Evolutionary conservation across 2,329 filamentous ascomycete genomes (phyloP), one percentile per base, ranked within the genome.

Genomic region (Juglanconis sp.): DNA sequence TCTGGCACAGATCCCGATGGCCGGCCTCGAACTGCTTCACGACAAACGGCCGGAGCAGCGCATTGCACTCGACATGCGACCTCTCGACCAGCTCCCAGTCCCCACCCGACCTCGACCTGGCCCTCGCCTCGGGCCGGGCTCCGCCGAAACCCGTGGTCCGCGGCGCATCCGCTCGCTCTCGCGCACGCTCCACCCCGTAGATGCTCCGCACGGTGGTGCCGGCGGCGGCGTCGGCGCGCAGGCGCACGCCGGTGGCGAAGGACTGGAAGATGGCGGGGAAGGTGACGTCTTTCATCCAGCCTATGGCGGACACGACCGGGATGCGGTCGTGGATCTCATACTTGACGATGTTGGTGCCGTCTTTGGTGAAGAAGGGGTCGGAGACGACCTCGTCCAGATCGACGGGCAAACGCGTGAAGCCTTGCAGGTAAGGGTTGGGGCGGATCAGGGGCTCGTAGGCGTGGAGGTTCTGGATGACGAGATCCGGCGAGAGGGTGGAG

Each of bases 181-280:
- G 56, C 54, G 9, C 53, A 58, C 32, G 65, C 55, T 65, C 57
- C 2, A 74, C 70, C 58, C 71, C 69, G 64, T 74, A 75, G 30
- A 69, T 69, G 60, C 72, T 75, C 70, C 78, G 74, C 56, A 81
- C 73, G 15, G 71, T 69, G 30, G 80, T 77, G 42, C 77, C 77
- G 31, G 70, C 77, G 3, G 73, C 70, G 4, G 78, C 77, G 46
- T 76, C 70, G 53, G 76, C 78, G 44, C 78, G 71, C 56, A 74
- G 74, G n/a, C 78, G 73, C 35, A 78, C 68, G 52, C 78, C 78
- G 40, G 71, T 67, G 30, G 70, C 69, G 36, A 76, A 72, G 61
- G 68, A 71, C 66, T 81, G 78, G 63, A 80, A 79, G 34, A 77
- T 72, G 62, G 75, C 76, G 4, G 74, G 74, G 60, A 80, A 75